Conservation (phyloP, 2,329 filamentous ascomycete species). For the Orbilia blumenaviensis region DNA sequence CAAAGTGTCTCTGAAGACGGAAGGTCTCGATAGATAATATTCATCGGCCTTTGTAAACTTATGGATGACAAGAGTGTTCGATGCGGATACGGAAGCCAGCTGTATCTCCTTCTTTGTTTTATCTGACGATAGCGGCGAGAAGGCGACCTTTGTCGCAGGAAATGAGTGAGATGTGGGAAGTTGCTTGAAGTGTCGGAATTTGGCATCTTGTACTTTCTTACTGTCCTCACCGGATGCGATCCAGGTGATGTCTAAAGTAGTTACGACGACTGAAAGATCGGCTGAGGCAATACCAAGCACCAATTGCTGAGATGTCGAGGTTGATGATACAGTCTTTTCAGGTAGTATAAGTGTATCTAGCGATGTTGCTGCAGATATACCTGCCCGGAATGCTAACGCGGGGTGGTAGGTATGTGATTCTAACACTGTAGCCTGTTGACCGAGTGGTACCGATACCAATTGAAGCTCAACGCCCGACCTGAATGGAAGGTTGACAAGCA, state of each 20-base stretch:
- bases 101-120: slow-evolving; percentile 39
- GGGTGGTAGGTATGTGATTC: slow-evolving; percentile 46
- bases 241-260: slow-evolving; percentile 28
- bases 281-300: slow-evolving; percentile 42
- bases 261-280: slow-evolving; percentile 45
- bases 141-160: slow-evolving; percentile 46
- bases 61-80: slow-evolving; percentile 41
- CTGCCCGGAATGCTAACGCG: slow-evolving; percentile 33
- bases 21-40: slow-evolving; percentile 30
- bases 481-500: slow-evolving; percentile 54
- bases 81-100: slow-evolving; percentile 44
- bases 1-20: slow-evolving; percentile 37
- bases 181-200: slow-evolving; percentile 49
- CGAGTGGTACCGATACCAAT: slow-evolving; percentile 10
- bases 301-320: slow-evolving; percentile 32
- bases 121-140: slow-evolving; percentile 30
- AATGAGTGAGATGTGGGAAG: slow-evolving; percentile 38
- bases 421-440: slow-evolving; percentile 19
- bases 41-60: slow-evolving; percentile 35
- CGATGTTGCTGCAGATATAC: slow-evolving; percentile 43
- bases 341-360: slow-evolving; percentile 32
- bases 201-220: slow-evolving; percentile 45
- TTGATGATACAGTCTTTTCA: slow-evolving; percentile 23
- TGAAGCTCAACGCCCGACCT: slow-evolving; percentile 55
- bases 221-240: slow-evolving; percentile 4